phyloP scores from a whole-genome alignment of 2,329 filamentous ascomycete species.

The Arthrobotrys megalospora region DNA sequence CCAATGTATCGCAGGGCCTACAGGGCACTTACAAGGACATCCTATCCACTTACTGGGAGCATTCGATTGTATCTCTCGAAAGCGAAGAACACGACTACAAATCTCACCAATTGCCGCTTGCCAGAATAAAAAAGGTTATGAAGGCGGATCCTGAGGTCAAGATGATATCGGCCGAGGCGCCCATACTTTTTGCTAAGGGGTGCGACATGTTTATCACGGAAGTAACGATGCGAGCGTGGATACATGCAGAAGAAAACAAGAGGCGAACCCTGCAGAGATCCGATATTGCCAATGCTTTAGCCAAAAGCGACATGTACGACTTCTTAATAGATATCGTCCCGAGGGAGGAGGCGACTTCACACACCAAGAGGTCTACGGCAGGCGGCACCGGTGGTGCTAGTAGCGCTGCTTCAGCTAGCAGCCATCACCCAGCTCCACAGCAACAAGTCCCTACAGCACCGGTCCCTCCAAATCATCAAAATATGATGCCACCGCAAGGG shows the following conservation, averaged over 20 bases:
- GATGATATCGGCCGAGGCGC: slow-evolving; percentile 99
- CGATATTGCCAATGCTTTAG: slow-evolving; percentile 94
- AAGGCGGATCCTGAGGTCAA: slow-evolving; percentile 99
- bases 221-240: slow-evolving; percentile 99
- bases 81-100: slow-evolving; percentile 98
- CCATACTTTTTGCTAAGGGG: slow-evolving; percentile 97
- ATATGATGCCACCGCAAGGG: slow-evolving; percentile 74
- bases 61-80: slow-evolving; percentile 95
- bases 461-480: slow-evolving; percentile 73
- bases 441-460: slow-evolving; percentile 71
- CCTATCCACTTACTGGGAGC: slow-evolving; percentile 98
- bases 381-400: slow-evolving; percentile 71
- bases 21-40: slow-evolving; percentile 95
- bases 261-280: slow-evolving; percentile 93
- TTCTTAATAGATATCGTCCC: slow-evolving; percentile 99
- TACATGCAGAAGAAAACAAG: slow-evolving; percentile 99
- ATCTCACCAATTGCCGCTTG: slow-evolving; percentile 93
- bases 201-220: slow-evolving; percentile 99
- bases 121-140: slow-evolving; percentile 99
- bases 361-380: slow-evolving; percentile 80
- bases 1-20: slow-evolving; percentile 97
- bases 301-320: slow-evolving; percentile 99
- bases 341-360: slow-evolving; percentile 85
- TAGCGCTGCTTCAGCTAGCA: slow-evolving; percentile 68
- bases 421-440: slow-evolving; percentile 69